Evolutionary conservation across 768 basidiomycete genomes (phyloP).

Genomic region (Daedaleopsis nitida): DNA sequence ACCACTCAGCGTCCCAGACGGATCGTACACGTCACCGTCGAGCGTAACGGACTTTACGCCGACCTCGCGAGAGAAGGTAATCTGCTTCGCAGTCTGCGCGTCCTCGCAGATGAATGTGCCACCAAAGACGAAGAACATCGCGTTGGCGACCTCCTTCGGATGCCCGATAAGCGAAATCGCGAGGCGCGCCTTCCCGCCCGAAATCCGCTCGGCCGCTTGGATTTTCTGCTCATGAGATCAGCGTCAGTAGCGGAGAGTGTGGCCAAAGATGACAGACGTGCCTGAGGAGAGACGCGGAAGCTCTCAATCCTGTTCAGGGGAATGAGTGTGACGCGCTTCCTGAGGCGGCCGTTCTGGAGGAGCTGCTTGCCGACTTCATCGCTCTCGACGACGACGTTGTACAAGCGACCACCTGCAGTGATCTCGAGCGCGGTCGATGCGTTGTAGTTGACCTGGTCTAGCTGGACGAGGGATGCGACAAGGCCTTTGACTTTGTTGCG

Average conservation of each 20-base stretch:
- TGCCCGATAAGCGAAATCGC: slow-evolving; percentile 92
- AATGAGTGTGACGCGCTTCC: slow-evolving; percentile 90
- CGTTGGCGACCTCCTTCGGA: slow-evolving; percentile 76
- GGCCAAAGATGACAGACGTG: slow-evolving; percentile 16
- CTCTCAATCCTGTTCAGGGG: slow-evolving; percentile 90
- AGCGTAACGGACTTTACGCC: slow-evolving; percentile 86
- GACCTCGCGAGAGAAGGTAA: slow-evolving; percentile 77
- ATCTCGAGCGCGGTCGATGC: slow-evolving; percentile 92
- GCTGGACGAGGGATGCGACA: slow-evolving; percentile 83
- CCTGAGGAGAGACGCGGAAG: slow-evolving; percentile 54
- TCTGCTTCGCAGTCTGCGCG: slow-evolving; percentile 79
- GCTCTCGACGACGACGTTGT: slow-evolving; percentile 92
- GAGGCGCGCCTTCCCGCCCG: slow-evolving; percentile 77
- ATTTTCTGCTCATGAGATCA: slow-evolving; percentile 61
- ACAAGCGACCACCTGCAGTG: slow-evolving; percentile 85
- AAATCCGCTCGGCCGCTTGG: slow-evolving; percentile 65
- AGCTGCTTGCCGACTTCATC: slow-evolving; percentile 87
- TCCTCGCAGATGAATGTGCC: slow-evolving; percentile 92
- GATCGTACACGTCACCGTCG: slow-evolving; percentile 95
- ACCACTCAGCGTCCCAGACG: slow-evolving; percentile 90
- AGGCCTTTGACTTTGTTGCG: slow-evolving; percentile 86
- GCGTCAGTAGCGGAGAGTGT: not conserved
- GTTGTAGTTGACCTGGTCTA: slow-evolving; percentile 68
- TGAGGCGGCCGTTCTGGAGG: slow-evolving; percentile 73
- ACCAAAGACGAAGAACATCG: slow-evolving; percentile 93